Base-by-base conservation (phyloP, 108 stramenopile species). In the Heterococcus sp. region DNA sequence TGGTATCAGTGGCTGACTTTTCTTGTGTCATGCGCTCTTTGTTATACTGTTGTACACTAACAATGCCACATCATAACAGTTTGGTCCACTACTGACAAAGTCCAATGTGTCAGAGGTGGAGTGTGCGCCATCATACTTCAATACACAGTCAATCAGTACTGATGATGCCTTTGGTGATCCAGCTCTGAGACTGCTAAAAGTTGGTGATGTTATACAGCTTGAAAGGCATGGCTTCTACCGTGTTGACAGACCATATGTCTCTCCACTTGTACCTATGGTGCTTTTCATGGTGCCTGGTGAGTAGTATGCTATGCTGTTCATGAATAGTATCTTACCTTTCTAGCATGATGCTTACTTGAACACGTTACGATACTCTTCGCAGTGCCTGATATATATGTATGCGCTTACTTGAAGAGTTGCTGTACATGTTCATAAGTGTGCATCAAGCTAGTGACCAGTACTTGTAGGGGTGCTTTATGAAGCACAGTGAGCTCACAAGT, bases 161-260 rank as follows among this genome's bases (percentile, higher is more conserved):
- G 46, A 14, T 8, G 46, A 58, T 21, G 46, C 46, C 46, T 8
- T 58, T 21, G 46, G 46, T 21, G 46, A 58, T 21, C 46, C 46
- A 8, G 46, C 46, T 8, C 46, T 58, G 46, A 21, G 14, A 21
- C 14, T 8, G 8, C 46, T 58, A 21, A 58, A 58, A 21, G 46
- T 21, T 14, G 46, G 46, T 14, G 46, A 8, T 8, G 14, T 58
- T 8, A 58, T 58, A 14, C 31, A 71, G 29, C 71, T 71, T 35
- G 71, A 71, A 37, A 32, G 71, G 34, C 71, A 21, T 3, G 71
- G 71, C 3, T 71, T 71, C 71, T 71, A 28, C 71, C 71, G 71
- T 11, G 71, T 71, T 27, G 71, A 71, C 26, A 8, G 3, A 27
- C 28, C 71, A 8, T 30, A 71, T 35, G 35, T 71, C 27, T 71